phyloP scores from a whole-genome alignment of 345 rosid genomes.

The Draba incana region DNA sequence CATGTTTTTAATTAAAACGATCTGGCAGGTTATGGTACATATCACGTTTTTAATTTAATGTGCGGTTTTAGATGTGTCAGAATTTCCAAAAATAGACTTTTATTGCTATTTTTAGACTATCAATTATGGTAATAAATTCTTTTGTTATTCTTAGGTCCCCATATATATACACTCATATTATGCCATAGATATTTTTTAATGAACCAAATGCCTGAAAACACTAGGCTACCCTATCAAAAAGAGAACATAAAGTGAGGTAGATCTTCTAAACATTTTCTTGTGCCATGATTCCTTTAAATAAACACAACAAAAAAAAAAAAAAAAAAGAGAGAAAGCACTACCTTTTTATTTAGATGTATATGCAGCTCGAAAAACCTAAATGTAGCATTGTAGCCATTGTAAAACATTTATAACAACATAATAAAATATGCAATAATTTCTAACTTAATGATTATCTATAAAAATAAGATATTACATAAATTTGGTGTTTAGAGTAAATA shows the following conservation, averaged over 20 bases:
- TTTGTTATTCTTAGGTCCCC: not conserved
- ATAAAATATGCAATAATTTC: too few relatives aligned
- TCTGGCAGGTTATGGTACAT: not conserved
- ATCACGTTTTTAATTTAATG: not conserved
- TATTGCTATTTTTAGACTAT: conserved; percentile 10
- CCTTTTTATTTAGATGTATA: not conserved
- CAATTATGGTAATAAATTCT: not conserved
- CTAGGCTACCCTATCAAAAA: conserved; percentile 7
- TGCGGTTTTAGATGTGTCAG: not conserved
- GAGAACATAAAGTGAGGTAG: not conserved
- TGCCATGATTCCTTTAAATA: conserved; percentile 1
- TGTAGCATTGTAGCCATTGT: too few relatives aligned
- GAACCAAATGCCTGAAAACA: conserved; percentile 12
- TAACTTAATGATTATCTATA: too few relatives aligned
- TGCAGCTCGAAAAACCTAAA: not conserved
- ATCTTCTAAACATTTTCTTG: not conserved
- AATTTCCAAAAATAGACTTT: conserved; percentile 1
- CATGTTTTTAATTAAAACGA: not conserved
- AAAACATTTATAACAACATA: too few relatives aligned
- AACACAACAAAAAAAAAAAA: conserved; percentile 14
- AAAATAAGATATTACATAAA: too few relatives aligned
- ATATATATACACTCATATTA: not conserved
- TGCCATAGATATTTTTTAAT: not conserved
- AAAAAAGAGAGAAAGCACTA: not conserved
- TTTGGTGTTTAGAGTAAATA: too few relatives aligned